Base-by-base conservation (phyloP, 169 alveolate species). In the Cryptosporidium sp. region DNA sequence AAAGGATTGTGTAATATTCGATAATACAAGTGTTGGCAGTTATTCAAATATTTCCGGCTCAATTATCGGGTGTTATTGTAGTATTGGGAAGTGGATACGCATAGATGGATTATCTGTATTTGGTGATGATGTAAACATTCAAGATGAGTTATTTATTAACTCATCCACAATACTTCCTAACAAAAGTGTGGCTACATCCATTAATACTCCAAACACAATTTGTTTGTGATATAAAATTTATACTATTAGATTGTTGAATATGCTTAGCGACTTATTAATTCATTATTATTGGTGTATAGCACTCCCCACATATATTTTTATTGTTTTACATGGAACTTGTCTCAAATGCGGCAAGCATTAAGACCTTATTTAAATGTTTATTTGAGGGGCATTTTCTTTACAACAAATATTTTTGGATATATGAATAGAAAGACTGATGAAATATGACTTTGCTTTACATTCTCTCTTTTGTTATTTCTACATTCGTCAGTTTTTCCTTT, bases 41-140 rank as follows among this genome's bases (percentile, higher is more conserved):
- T 93, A 94, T 91, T 71, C 97, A 9, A 96, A 95, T 93, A 94
- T 97, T 61, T 91, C 92, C 45, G 95, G 92, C 18, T 92, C 98
- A 33, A 96, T 98, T 43, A 94, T 98, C 65, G 99, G 99, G 23
- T 97, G 99, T 97, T 91, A 95, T 73, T 94, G 97, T 14, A 87
- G 86, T 37, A 91, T 98, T 61, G 99, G 99, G 31, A 94, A 93
- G 70, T 98, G 99, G 99, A 96, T 93, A 18, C 94, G 99, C 61
- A 94, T 97, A 31, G 99, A 97, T 80, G 98, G 97, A 12, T 86
- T 96, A n/a, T 85, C 98, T 68, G 99, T 97, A 33, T 91, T 96
- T 39, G 99, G 99, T 31, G 98, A 97, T 92, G 97, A 96, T 93
- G 99, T 98, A 59, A 73, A 92, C 48, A 84, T 98, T 18, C 93